Conservation (phyloP, 2,329 filamentous ascomycete genomes). For the Aspergillus sp. region DNA sequence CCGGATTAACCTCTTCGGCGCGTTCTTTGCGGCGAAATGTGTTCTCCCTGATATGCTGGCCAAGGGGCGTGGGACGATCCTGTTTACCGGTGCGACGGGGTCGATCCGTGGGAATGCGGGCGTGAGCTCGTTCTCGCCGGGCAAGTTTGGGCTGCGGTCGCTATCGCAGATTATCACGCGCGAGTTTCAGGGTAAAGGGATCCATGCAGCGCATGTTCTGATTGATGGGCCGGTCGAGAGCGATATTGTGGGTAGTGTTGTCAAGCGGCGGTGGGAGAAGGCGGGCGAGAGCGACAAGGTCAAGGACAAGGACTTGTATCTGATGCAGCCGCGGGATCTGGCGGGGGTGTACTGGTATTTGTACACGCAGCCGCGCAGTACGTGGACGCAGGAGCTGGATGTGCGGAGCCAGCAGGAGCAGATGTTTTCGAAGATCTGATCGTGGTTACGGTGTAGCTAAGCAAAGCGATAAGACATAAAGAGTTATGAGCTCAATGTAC, state of each 20-base stretch:
- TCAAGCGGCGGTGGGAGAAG: slow-evolving; percentile 15
- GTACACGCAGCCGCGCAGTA: slow-evolving; percentile 17
- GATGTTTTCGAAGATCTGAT: slow-evolving; percentile 18
- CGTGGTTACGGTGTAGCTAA: no score
- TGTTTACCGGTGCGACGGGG: slow-evolving; percentile 18
- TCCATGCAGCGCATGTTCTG: slow-evolving; percentile 18
- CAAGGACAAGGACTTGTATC: slow-evolving; percentile 15
- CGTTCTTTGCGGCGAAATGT: slow-evolving; percentile 13
- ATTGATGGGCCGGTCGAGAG: slow-evolving; percentile 21
- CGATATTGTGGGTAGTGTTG: slow-evolving; percentile 12
- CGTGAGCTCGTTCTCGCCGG: slow-evolving; percentile 16
- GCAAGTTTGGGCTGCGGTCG: slow-evolving; percentile 17
- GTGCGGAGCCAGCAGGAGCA: slow-evolving; percentile 16
- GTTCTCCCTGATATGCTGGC: slow-evolving; percentile 17
- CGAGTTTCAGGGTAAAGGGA: slow-evolving; percentile 15
- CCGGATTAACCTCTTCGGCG: slow-evolving; percentile 16
- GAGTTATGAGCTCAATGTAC: no score
- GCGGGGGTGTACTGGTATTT: slow-evolving; percentile 18
- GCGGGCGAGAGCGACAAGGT: slow-evolving; percentile 11
- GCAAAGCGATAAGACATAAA: no score
- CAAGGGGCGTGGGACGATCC: slow-evolving; percentile 9
- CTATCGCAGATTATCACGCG: slow-evolving; percentile 17
- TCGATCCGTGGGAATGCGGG: slow-evolving; percentile 17
- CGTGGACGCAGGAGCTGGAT: slow-evolving; percentile 22
- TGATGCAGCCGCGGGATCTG: slow-evolving; percentile 19